Percentiles rank a stretch among this genome's conserved stretches.
Conservation (phyloP, 192 early-diverging fungal species). For the Coemansia sp. region DNA sequence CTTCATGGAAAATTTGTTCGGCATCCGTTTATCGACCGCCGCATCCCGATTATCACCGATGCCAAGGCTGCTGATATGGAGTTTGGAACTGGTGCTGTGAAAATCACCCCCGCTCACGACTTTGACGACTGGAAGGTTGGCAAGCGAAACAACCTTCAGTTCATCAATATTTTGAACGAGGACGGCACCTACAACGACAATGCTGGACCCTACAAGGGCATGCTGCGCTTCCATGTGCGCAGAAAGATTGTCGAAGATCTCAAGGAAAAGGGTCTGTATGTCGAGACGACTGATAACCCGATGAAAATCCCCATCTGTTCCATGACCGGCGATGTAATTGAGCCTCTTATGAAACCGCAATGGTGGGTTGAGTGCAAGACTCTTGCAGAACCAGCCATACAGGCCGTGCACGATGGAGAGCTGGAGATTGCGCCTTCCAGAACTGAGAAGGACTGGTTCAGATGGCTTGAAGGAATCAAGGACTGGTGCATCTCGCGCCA, state of each 20-base stretch:
- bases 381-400: conserved; percentile 81
- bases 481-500: conserved; percentile 99
- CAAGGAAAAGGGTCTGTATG: conserved; percentile 86
- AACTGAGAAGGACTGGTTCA: conserved; percentile 94
- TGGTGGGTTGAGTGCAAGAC: conserved; percentile 96
- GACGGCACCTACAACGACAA: conserved; percentile 93
- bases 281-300: conserved; percentile 83
- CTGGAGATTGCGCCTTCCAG: conserved; percentile 81
- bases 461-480: conserved; percentile 92
- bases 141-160: conserved; percentile 89
- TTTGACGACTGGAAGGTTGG: conserved; percentile 95
- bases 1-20: conserved; percentile 90
- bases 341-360: conserved; percentile 98
- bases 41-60: conserved; percentile 87
- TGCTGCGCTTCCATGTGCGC: conserved; percentile 94
- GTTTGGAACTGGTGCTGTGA: conserved; percentile 98
- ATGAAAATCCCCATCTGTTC: conserved; percentile 91
- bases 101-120: conserved; percentile 99
- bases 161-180: conserved; percentile 98
- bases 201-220: conserved; percentile 82
- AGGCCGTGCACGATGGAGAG: conserved; percentile 78
- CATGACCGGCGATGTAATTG: conserved; percentile 92
- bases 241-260: conserved; percentile 82
- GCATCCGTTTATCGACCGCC: conserved; percentile 91
- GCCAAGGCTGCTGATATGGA: conserved; percentile 85